Evolutionary conservation across 345 rosid genomes (phyloP), one percentile per base, ranked within the genome.

Genomic region (Rhodamnia argentea): DNA sequence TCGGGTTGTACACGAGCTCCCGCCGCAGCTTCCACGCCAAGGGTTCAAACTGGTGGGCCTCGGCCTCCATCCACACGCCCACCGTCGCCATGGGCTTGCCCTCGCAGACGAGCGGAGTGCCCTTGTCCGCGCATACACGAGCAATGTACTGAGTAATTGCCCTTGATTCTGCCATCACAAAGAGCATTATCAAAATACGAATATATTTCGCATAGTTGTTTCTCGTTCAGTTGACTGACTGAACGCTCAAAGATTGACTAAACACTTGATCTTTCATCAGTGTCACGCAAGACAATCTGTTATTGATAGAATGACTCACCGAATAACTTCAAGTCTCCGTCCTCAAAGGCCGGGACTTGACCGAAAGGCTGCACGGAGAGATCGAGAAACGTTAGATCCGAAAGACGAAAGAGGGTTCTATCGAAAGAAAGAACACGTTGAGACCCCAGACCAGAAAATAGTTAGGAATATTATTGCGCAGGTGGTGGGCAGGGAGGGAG

Each of bases 71-170:
- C 95, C 98, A 95, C 76, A 93, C 86, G 16, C 88, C 64, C 29
- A 91, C 18, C 40, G 85, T 55, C 8, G 94, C 89, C 86, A 83
- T 50, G 85, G 86, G 54, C 89, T 88, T 86, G 83, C 91, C 91
- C 2, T 85, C 82, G 84, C 86, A 59, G 37, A 92, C 53, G 82
- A 96, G 91, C n/a, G 90, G 64, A 24, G 94, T 92, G 56, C 99
- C 99, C 87, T 93, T 92, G 76, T 89, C 91, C 15, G 89, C 22
- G 52, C 88, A 90, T 42, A 86, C 86, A n/a, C 89, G 90, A 58
- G 94, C 93, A 4, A 96, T 86, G 92, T 96, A 90, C 32, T 88
- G 86, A 32, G 95, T 93, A n/a, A 93, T 92, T 50, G 99, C 99
- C 91, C 98, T 95, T 74, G 99, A 96, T 86, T 96, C 98, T 96